Base-by-base conservation (phyloP, 768 basidiomycete species). In the Amanita pseudoporphyria region DNA sequence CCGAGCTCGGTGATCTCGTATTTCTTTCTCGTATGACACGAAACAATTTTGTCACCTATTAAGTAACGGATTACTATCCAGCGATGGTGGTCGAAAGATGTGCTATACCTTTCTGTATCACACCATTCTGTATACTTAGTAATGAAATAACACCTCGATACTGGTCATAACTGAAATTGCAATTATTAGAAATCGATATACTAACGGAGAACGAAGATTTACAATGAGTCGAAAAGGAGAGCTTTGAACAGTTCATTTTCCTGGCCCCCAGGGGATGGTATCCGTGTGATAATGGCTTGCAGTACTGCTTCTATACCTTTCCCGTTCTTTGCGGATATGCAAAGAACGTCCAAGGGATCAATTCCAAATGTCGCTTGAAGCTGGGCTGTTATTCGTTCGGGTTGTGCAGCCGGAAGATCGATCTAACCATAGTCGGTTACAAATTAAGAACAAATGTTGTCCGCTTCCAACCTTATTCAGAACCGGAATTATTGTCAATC, bases 121-220 rank as follows among this genome's bases (percentile, higher is more conserved):
- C 66, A 1, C 96, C 96, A 48, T 79, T 76, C 58, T 87, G 82
- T 16, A 99, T 65, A 56, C 79, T 87, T 31, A 98, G 77, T 26
- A 98, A 69, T 1, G 91, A 95, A 42, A 99, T 93, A 18, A 98
- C 96, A 9, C 96, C 96, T 50, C 94, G 80, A 65, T 92, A 99
- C 54, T 86, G 79, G 63, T 99, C 96, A 64, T 94, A 97, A 51
- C 92, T 95, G 39, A 12, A 45, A 46, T 33, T 49, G 38, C 50
- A 57, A 58, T 53, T 37, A 58, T 53, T 37, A 59, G 43, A 16
- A 47, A 28, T 35, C 16, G 19, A 42, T 30, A 5, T 22, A 28
- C 21, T n/a, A 6, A 9, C 22, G 18, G 41, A 22, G 24, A 28
- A 18, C 9, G 16, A 21, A 19, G 33, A 35, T 79, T 65, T 55